Conservation (phyloP, 2,329 filamentous ascomycete species). For the Trichoderma koningii region DNA sequence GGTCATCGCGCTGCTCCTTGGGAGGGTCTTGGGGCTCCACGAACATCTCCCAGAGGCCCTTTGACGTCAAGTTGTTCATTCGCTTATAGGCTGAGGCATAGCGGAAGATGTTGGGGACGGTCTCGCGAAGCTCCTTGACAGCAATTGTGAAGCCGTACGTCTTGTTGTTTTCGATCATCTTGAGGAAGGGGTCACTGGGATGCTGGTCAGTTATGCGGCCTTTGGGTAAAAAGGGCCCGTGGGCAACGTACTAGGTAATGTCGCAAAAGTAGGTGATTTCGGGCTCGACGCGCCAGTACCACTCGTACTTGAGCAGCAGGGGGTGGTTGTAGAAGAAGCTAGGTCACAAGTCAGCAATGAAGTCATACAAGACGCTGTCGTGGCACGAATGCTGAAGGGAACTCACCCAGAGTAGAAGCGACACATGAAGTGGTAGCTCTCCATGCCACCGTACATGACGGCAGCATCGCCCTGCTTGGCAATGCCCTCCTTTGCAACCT, state of each 20-base stretch:
- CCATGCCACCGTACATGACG: constrained; percentile 99
- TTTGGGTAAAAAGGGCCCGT: not conserved
- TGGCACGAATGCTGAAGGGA: not conserved
- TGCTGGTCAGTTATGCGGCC: constrained; percentile 25
- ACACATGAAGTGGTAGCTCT: constrained; percentile 99
- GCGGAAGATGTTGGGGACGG: constrained; percentile 96
- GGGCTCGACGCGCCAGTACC: constrained; percentile 99
- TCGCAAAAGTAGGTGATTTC: constrained; percentile 99
- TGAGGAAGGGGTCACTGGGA: constrained; percentile 83
- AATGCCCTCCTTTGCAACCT: constrained; percentile 93
- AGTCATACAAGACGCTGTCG: not conserved
- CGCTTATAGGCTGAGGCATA: constrained; percentile 99
- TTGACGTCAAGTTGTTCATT: constrained; percentile 82
- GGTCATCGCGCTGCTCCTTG: constrained; percentile 63
- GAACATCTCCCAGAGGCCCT: constrained; percentile 99
- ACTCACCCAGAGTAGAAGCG: constrained; percentile 95
- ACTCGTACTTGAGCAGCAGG: constrained; percentile 93
- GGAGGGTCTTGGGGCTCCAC: constrained; percentile 71
- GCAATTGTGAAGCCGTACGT: constrained; percentile 99
- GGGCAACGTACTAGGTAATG: constrained; percentile 78
- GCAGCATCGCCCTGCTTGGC: constrained; percentile 94
- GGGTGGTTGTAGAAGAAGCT: constrained; percentile 97
- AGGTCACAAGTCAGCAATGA: constrained; percentile 10
- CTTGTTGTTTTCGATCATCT: constrained; percentile 94
- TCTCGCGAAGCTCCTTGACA: constrained; percentile 96